Evolutionary conservation across 2,329 filamentous ascomycete genomes (phyloP), one percentile per base, ranked within the genome.

Genomic region (Apiospora pterosperma): DNA sequence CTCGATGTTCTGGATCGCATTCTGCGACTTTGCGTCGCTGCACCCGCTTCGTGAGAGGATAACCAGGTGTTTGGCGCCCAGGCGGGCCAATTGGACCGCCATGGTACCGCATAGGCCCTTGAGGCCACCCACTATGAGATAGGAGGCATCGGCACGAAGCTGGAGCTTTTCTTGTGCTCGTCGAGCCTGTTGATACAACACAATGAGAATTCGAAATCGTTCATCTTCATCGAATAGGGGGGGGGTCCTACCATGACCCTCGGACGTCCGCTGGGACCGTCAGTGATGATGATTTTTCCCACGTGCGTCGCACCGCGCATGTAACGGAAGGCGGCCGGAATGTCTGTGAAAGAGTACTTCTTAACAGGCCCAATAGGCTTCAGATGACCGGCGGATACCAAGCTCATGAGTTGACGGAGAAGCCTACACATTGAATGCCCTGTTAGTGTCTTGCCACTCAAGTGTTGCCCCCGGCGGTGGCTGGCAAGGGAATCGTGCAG

Each of bases 41-140:
- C 63, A 65, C 1, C 74, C 74, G 59, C 75, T 76, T 28, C 76
- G 67, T 3, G 70, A 70, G 19, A 72, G 39, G 1, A 73, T 65
- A 0, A 68, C 65, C n/a, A 80, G 59, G 25, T 76, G 67, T 10
- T 67, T 68, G 1, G 77, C 78, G 1, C 77, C 77, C 5, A 69
- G 63, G 5, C 62, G 55, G 0, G 73, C 74, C 52, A 79, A 63
- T 59, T 75, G 71, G 0, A 73, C 61, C 0, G 76, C 75, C 0
- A 78, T 28, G 39, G 65, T 73, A 3, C 75, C 74, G 60, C 77
- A 77, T 16, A 78, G 67, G 11, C 77, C 76, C 23, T 73, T 74
- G 1, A 77, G 63, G 7, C 78, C 76, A n/a, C 78, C 77, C 0
- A 75, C 71, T 11, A 79, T 70, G 11, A 79, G 68, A 55, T 78